Evolutionary conservation across 108 stramenopile species (phyloP), one percentile per base, ranked within the genome.

Genomic region (Skeletonema potamos): DNA sequence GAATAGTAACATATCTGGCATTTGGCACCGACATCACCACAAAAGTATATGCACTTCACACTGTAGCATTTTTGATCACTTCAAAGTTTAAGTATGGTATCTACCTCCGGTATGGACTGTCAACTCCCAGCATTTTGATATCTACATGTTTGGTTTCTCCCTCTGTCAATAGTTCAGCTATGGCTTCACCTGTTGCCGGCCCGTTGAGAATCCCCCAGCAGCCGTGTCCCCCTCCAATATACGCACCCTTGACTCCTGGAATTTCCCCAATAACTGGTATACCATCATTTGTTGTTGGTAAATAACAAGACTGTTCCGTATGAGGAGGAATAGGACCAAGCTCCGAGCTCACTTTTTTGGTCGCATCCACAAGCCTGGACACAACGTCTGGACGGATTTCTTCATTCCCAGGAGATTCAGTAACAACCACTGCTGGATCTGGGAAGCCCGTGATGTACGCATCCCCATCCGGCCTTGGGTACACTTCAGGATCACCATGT

Each of bases 131-230:
- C 18, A 70, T 28, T 51, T 11, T 27, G 58, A 86, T 58, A 65
- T 84, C 68, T 7, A 86, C 58, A 63, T 66, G 56, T 12, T 58
- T 39, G 1, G 81, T 44, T 54, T 72, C 57, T 24, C 93, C 91
- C 15, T 90, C 70, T 10, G 86, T 62, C 20, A 94, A 43, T 55
- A 97, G 58, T 66, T 95, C 93, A 28, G 91, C 77, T 70, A 96
- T 81, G 20, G 82, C 62, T 55, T 87, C 62, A 1, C 96, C 96
- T 8, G 89, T 85, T 37, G 84, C 84, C n/a, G 94, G 96, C 4
- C 91, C 94, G 75, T 91, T 91, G 1, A 96, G 72, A 34, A 96
- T 96, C 0, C 93, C 93, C 96, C 94, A 97, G 57, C 93, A 94
- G 54, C 89, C 90, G 70, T 94, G 93, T 11, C 93, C 96, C 22